Conservation (phyloP, 1,284 basidiomycete species). For the Microbotryum scabiosae region DNA sequence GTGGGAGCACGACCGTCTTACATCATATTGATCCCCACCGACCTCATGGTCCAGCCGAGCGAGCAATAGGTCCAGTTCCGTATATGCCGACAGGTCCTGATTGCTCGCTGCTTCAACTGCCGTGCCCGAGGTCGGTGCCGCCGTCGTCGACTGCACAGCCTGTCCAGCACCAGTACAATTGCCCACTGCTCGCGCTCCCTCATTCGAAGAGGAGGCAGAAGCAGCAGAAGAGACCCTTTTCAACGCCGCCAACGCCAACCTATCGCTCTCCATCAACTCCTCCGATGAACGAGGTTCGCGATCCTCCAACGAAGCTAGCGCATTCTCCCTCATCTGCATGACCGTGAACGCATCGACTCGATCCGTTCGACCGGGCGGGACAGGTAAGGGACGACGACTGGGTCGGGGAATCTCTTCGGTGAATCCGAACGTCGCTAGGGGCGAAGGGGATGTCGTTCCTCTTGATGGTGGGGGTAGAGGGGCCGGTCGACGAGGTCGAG, state of each 20-base stretch:
- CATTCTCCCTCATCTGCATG: background rate
- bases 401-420: background rate
- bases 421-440: background rate
- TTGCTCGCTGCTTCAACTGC: no score
- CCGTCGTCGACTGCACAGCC: no score
- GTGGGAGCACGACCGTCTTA: background rate
- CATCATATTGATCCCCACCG: constrained; percentile 18
- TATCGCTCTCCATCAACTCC: background rate
- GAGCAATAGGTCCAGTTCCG: constrained; percentile 27
- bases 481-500: background rate
- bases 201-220: no score
- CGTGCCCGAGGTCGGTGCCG: no score
- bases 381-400: constrained; percentile 7
- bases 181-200: no score
- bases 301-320: background rate
- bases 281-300: background rate
- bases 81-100: constrained; percentile 17
- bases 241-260: background rate
- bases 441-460: background rate
- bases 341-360: constrained; percentile 22
- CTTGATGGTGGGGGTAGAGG: background rate
- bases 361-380: constrained; percentile 3
- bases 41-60: constrained; percentile 19
- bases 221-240: no score
- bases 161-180: no score